Evolutionary conservation across 2,329 filamentous ascomycete genomes (phyloP), one percentile per base, ranked within the genome.

Genomic region (Xylaria sp.): DNA sequence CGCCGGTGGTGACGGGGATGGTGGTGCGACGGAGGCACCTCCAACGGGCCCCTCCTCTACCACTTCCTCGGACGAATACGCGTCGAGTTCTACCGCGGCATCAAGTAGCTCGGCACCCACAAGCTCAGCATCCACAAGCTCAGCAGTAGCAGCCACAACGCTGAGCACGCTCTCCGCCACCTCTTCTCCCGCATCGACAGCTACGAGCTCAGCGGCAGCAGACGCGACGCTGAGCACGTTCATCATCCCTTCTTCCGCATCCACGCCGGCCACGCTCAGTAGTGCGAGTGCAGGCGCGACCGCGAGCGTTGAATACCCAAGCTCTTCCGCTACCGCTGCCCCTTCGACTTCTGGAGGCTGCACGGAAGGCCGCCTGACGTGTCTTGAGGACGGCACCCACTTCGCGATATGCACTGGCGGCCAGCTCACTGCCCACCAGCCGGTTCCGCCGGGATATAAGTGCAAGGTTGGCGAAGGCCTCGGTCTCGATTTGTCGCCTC

Each of bases 321-420:
- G 5, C 29, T 51, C 54, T 3, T 37, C 25, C 25, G 18, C 54
- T 3, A 29, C 25, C 25, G 18, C 65, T 35, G 32, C 65, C n/a
- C 10, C 68, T 35, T 18, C 57, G 9, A 57, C 47, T 3, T n/a
- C 37, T 23, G 40, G 32, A 21, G 61, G n/a, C 27, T 76, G 75
- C 42, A 54, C 61, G 2, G 75, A 76, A 47, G 72, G 75, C 10
- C 47, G 75, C n/a, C 72, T 77, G 10, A 74, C 73, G 2, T 76
- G 75, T n/a, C 69, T 76, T 29, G 65, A 66, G 0, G 71, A 75
- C 37, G 71, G 69, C 9, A 63, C 58, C 5, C 73, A 74, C 44
- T 76, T 77, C 55, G 71, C 73, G 12, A 75, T 68, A 1, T 76
- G 75, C 54, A 76, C 73, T 2, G 74, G 74, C 6, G 73, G 75